Conservation (phyloP, 805 yeast genomes). For the Wickerhamiella dianesei region DNA sequence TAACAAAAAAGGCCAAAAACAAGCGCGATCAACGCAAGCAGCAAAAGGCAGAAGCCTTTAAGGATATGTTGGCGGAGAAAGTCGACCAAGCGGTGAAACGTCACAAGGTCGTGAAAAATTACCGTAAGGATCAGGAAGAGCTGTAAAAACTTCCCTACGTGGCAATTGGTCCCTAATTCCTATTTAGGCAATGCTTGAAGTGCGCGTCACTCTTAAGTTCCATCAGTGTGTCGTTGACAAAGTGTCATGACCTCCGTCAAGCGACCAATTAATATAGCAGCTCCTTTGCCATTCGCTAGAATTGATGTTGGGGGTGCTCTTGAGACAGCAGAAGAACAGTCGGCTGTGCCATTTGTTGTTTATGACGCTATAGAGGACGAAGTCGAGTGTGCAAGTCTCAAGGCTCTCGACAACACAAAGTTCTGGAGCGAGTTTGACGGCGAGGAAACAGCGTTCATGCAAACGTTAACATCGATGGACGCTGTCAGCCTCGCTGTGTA, state of each 20-base stretch:
- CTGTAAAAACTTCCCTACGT: not conserved
- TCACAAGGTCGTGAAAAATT: conserved; percentile 16
- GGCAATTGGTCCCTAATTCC: too few species aligned
- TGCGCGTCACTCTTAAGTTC: too few species aligned
- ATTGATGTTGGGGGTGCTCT: not conserved
- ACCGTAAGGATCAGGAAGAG: conserved; percentile 15
- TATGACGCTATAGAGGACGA: not conserved
- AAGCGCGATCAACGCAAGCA: conserved; percentile 12
- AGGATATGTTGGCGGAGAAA: conserved; percentile 21
- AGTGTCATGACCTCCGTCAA: too few species aligned
- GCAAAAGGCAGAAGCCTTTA: conserved; percentile 16
- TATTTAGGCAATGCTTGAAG: not conserved
- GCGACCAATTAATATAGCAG: not conserved
- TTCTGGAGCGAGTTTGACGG: not conserved
- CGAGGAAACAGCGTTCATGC: conserved; percentile 1
- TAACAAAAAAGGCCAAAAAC: conserved; percentile 12
- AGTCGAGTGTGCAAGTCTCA: not conserved
- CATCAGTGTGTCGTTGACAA: too few species aligned
- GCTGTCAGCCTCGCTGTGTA: conserved; percentile 3
- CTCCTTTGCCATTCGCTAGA: not conserved
- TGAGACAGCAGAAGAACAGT: too few species aligned
- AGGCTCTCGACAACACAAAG: not conserved
- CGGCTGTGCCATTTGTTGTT: not conserved
- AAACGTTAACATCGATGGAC: not conserved
- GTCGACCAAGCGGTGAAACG: conserved; percentile 19